Conservation (phyloP, 2,329 filamentous ascomycete species). For the Geosmithia flava region DNA sequence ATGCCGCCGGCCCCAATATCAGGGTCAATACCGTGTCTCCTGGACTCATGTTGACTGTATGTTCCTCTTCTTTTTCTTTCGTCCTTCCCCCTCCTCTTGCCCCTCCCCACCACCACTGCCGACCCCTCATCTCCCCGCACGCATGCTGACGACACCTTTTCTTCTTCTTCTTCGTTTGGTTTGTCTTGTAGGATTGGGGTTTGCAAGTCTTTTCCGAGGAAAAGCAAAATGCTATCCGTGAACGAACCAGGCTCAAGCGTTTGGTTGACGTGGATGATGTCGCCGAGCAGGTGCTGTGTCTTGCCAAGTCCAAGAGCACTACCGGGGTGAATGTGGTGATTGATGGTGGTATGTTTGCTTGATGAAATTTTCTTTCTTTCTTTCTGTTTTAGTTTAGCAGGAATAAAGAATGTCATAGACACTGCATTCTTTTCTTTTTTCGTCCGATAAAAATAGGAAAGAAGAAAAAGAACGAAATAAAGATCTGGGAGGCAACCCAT, state of each 20-base stretch:
- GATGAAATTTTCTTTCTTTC: not conserved
- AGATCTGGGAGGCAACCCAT: too few species aligned
- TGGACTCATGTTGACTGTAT: conserved; percentile 35
- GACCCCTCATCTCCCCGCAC: too few species aligned
- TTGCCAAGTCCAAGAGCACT: conserved; percentile 32
- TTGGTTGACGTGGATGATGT: conserved; percentile 40
- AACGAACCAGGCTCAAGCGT: conserved; percentile 47
- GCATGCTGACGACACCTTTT: not conserved
- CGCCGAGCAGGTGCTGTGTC: conserved; percentile 37
- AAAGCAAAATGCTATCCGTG: conserved; percentile 35
- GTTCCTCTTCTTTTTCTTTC: conserved; percentile 4
- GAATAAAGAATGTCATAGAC: too few species aligned
- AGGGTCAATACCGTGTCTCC: conserved; percentile 48
- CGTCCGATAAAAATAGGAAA: too few species aligned
- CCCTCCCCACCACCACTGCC: not conserved
- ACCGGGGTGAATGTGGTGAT: conserved; percentile 41
- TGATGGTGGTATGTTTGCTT: conserved; percentile 17
- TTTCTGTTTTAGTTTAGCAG: not conserved
- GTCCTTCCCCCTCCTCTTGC: not conserved
- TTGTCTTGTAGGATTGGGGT: conserved; percentile 45
- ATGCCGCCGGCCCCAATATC: conserved; percentile 39
- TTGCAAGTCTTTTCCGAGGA: conserved; percentile 41
- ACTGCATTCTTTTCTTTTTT: too few species aligned
- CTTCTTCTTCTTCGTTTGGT: not conserved
- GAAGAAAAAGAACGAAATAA: too few species aligned